Conservation (phyloP, 2,329 filamentous ascomycete species). For the Clonostachys rhizophaga region DNA sequence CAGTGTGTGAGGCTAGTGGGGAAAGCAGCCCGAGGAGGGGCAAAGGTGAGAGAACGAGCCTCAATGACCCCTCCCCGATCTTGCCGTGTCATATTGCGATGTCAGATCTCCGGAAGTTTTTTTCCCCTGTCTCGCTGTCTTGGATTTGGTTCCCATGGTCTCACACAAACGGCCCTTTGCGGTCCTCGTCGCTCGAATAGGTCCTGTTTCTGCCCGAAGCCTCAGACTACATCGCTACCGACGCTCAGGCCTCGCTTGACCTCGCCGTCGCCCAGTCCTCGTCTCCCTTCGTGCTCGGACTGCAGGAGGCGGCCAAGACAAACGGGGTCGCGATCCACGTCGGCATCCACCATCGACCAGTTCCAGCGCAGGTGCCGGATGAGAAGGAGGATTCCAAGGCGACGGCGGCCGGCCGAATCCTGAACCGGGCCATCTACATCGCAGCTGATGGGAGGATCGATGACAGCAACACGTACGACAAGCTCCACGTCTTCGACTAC, state of each 20-base stretch:
- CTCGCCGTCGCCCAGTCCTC: constrained; percentile 63
- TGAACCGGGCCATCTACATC: constrained; percentile 52
- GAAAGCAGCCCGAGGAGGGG: constrained; percentile 70
- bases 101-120: background rate
- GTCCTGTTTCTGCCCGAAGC: constrained; percentile 91
- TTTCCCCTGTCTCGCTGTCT: too few species aligned
- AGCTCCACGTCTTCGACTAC: constrained; percentile 85
- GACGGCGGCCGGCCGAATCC: constrained; percentile 19
- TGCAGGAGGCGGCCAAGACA: constrained; percentile 62
- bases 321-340: constrained; percentile 73
- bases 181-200: constrained; percentile 23
- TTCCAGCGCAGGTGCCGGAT: background rate
- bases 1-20: constrained; percentile 70
- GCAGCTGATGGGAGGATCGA: constrained; percentile 33
- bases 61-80: constrained; percentile 4
- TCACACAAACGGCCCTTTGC: too few species aligned
- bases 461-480: constrained; percentile 62
- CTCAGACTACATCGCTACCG: constrained; percentile 77
- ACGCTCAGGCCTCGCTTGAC: constrained; percentile 61
- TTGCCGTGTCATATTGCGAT: background rate
- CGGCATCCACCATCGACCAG: constrained; percentile 67
- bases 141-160: too few species aligned
- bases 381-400: background rate
- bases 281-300: constrained; percentile 72
- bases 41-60: constrained; percentile 52